A percentile compares a stretch with the other conserved stretches of the same genome.
These are phyloP conservation scores for Aegilops tauschii DNA, from an alignment of 176 grass and related monocot species.

Conservation along the genomic window DNA sequence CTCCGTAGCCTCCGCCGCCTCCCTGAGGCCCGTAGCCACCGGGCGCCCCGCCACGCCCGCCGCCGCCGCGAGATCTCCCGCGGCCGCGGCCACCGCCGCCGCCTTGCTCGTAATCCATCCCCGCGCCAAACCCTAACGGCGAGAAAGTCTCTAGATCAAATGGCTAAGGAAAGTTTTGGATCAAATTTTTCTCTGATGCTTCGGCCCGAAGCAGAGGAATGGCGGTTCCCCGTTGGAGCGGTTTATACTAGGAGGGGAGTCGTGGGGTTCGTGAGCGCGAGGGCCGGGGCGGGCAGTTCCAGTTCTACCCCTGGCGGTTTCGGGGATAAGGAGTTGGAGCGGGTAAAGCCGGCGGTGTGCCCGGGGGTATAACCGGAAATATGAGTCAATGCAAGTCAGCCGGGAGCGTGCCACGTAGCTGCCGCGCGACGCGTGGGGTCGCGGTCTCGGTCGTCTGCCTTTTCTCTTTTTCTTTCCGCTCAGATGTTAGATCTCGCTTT, in stretches of 20 bases:
- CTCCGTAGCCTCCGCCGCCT: background rate
- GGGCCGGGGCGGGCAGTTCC: background rate
- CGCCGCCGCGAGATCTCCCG: background rate
- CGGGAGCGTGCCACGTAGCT: background rate
- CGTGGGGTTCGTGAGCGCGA: background rate
- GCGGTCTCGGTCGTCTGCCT: background rate
- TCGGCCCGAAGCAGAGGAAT: background rate
- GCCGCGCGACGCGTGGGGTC: background rate
- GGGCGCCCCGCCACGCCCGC: background rate
- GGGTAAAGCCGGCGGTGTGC: background rate
- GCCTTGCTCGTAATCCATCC: conserved; percentile 34
- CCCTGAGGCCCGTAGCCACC: background rate
- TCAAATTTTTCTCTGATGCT: background rate
- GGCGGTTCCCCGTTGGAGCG: background rate
- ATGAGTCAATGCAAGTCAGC: background rate
- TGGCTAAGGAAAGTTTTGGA: background rate
- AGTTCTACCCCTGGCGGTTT: background rate
- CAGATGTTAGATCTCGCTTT: background rate
- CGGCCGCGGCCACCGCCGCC: background rate
- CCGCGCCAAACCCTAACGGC: too few relatives aligned
- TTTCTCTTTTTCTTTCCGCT: background rate
- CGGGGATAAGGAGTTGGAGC: too few relatives aligned
- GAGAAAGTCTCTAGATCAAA: background rate
- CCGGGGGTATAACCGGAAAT: background rate
- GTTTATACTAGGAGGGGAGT: background rate